Base-by-base conservation (phyloP, 1,139 yeast species). In the Suhomyces atakaporum region DNA sequence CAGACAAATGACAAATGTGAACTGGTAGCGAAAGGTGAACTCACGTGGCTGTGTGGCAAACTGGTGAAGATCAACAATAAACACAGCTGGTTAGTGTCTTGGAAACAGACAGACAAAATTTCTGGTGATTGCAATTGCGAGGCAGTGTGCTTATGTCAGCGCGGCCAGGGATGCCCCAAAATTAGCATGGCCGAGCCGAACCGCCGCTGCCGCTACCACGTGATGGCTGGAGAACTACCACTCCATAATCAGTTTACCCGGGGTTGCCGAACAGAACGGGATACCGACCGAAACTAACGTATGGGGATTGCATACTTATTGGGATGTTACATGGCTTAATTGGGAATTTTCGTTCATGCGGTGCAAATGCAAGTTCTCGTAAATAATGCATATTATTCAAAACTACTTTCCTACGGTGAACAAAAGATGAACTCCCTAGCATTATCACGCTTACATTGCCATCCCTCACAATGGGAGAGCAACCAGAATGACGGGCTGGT, bases 101-200 rank as follows among this genome's bases (percentile, higher is more conserved):
- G 15, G n/a, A 21, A 23, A n/a, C 23, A 27, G n/a, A 10, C 23
- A 16, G 29, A 27, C 30, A 27, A 20, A 20, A 27, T 7, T 8
- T 18, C 20, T 12, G 30, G 20, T 18, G 30, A 24, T 27, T 27
- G 24, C 30, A 27, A 22, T 27, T 19, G 30, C 8, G 11, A 22
- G 30, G 30, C 30, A 27, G 30, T 19, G 24, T 20, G 24, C 14
- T 27, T 18, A 27, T 15, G 16, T 27, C 18, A 27, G 24, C 30
- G 19, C 19, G 21, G 23, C 16, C 14, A 21, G 16, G 29, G 18
- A 28, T 28, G 25, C 22, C 24, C 24, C 20, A 18, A 18, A 18
- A 18, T 8, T 8, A 18, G 20, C 8, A 18, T 5, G 20, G 8
- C 20, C 20, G 8, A 18, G 10, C 29, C 12, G 25, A 27, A 10